Percentiles rank a stretch among this genome's conserved stretches.
These are phyloP conservation scores for Mucuna pruriens DNA, from an alignment of 306 rosid species.

Conservation along the genomic window DNA sequence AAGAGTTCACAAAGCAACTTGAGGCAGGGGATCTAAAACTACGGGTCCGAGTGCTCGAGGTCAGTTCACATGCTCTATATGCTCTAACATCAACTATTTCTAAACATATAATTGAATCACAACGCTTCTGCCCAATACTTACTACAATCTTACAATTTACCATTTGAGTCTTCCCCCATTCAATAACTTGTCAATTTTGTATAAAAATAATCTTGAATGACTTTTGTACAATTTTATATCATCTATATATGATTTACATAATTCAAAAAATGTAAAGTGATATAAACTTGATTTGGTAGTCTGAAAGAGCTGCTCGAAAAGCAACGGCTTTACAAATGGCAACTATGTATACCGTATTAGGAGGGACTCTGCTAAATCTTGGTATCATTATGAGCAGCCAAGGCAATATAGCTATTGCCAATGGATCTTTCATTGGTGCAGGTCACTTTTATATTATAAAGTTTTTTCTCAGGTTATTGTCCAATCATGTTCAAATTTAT, in stretches of 20 bases:
- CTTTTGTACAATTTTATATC: no score
- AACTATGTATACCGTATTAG: constrained; percentile 71
- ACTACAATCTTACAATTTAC: no score
- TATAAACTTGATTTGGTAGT: constrained; percentile 59
- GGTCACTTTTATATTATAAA: constrained; percentile 45
- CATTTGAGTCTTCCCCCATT: no score
- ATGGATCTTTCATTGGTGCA: constrained; percentile 80
- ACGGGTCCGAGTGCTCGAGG: constrained; percentile 91
- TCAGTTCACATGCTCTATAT: constrained; percentile 1
- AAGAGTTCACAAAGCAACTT: constrained; percentile 80
- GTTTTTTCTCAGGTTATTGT: background rate
- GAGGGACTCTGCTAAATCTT: constrained; percentile 73
- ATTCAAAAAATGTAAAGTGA: no score
- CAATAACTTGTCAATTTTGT: no score
- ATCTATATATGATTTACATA: no score
- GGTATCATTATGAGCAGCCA: constrained; percentile 71
- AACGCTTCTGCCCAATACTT: no score
- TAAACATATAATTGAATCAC: background rate
- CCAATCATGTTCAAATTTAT: background rate
- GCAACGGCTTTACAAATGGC: constrained; percentile 81
- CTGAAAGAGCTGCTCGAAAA: constrained; percentile 81
- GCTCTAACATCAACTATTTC: background rate
- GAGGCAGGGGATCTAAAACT: constrained; percentile 85
- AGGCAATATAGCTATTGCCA: constrained; percentile 63
- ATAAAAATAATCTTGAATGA: no score